Base-by-base conservation (phyloP, 805 yeast species). In the Ogataea kodamae region DNA sequence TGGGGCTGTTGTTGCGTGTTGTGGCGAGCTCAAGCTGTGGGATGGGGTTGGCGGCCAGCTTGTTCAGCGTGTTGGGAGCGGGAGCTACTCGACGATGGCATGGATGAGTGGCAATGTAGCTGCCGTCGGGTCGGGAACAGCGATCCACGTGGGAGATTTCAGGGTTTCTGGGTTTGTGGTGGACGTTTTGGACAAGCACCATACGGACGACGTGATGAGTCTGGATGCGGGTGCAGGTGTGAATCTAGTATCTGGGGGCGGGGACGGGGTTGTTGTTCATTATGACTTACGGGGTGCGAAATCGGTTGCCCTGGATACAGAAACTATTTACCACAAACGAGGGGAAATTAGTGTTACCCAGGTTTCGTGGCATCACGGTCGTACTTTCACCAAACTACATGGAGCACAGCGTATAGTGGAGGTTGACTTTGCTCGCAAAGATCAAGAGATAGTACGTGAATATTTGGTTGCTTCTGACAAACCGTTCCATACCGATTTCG, bases 11-110 rank as follows among this genome's bases (percentile, higher is more conserved):
- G 17, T 39, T 19, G 37, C 43, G 13, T 43, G 45, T 22, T 46
- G 48, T 9, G 45, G 40, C 14, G 43, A 35, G 25, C 24, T 41
- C 28, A 43, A 42, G 22, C 12, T 46, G 11, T 43, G 43, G 44
- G 50, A 46, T 33, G 16, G 30, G 21, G 36, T 31, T 34, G 25
- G 24, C 16, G 14, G 26, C 13, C 22, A 18, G 18, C 31, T 17
- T 12, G 15, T 27, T 19, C 17, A 13, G 6, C 11, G 22, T 9
- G 9, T 29, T 18, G 17, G 26, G 17, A 36, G 34, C 12, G 14
- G 17, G n/a, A 30, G 27, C n/a, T 23, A 37, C 8, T 35, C 33
- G 12, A 36, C 34, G 35, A 38, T 40, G 8, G 21, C 19, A 5
- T 39, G 22, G 25, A 18, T 44, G 40, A 29, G 16, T 9, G 35